A percentile compares a stretch with the other conserved stretches of the same genome.
phyloP scores from a whole-genome alignment of 345 rosid genomes.

The Camelina laxa region DNA sequence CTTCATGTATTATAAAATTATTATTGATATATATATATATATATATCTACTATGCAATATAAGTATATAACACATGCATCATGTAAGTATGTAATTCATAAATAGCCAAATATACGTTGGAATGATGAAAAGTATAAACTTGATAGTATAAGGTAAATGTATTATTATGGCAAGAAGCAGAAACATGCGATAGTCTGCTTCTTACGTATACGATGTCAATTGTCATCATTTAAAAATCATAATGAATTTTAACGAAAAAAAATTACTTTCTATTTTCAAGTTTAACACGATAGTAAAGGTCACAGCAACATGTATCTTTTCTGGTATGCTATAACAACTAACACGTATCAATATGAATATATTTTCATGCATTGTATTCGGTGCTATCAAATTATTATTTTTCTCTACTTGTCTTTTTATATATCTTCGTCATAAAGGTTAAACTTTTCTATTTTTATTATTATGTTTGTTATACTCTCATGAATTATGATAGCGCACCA shows the following conservation, averaged over 20 bases:
- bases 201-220: too few relatives aligned
- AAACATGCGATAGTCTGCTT: background rate
- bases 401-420: conserved; percentile 11
- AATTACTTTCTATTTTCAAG: background rate
- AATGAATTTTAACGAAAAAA: background rate
- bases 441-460: background rate
- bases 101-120: background rate
- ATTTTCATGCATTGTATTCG: conserved; percentile 26
- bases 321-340: background rate
- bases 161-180: background rate
- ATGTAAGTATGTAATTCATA: background rate
- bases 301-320: background rate
- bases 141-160: background rate
- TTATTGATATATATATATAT: too few relatives aligned
- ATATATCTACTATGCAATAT: too few relatives aligned
- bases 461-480: conserved; percentile 17
- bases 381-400: conserved; percentile 9
- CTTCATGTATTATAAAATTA: background rate
- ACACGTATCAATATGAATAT: background rate
- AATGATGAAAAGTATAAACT: background rate
- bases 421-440: conserved; percentile 9
- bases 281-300: background rate
- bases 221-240: background rate
- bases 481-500: conserved; percentile 29
- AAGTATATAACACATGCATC: background rate